These are phyloP conservation scores for Annulohypoxylon truncatum DNA, from an alignment of 2,329 filamentous ascomycete genomes.

Conservation along the genomic window DNA sequence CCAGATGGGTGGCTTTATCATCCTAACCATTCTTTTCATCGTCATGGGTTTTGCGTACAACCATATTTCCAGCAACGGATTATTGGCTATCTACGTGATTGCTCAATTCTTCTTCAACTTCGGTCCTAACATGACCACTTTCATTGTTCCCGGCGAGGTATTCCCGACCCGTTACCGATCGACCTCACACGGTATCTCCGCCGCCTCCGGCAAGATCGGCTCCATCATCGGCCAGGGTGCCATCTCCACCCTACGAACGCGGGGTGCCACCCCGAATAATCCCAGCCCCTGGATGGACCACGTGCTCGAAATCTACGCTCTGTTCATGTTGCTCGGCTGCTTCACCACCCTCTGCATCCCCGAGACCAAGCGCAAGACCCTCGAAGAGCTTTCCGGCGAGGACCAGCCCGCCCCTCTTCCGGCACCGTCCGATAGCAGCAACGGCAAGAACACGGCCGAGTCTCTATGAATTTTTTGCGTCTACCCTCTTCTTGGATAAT, in stretches of 20 bases:
- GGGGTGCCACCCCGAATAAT: constrained; percentile 55
- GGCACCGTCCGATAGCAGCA: not conserved
- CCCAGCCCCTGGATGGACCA: constrained; percentile 77
- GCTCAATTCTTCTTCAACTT: constrained; percentile 72
- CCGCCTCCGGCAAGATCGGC: constrained; percentile 66
- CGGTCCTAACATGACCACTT: constrained; percentile 68
- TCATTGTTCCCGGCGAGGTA: constrained; percentile 67
- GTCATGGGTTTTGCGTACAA: constrained; percentile 73
- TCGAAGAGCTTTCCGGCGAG: constrained; percentile 69
- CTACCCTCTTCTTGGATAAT: not conserved
- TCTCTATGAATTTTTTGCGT: constrained; percentile 20
- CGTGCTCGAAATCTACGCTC: constrained; percentile 78
- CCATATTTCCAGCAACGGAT: constrained; percentile 61
- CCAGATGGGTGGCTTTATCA: constrained; percentile 72
- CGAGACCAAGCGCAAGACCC: constrained; percentile 79
- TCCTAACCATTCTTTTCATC: constrained; percentile 68
- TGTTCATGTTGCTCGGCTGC: constrained; percentile 81
- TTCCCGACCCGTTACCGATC: constrained; percentile 69
- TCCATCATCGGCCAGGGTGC: constrained; percentile 69
- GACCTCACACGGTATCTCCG: constrained; percentile 68
- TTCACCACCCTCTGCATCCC: constrained; percentile 77
- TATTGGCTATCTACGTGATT: constrained; percentile 66
- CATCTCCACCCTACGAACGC: constrained; percentile 65
- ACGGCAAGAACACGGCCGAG: constrained; percentile 25
- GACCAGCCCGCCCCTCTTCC: constrained; percentile 40